Evolutionary conservation across 495 filamentous ascomycete species (phyloP), one percentile per base, ranked within the genome.

Genomic region (Bathelium albidoporum): DNA sequence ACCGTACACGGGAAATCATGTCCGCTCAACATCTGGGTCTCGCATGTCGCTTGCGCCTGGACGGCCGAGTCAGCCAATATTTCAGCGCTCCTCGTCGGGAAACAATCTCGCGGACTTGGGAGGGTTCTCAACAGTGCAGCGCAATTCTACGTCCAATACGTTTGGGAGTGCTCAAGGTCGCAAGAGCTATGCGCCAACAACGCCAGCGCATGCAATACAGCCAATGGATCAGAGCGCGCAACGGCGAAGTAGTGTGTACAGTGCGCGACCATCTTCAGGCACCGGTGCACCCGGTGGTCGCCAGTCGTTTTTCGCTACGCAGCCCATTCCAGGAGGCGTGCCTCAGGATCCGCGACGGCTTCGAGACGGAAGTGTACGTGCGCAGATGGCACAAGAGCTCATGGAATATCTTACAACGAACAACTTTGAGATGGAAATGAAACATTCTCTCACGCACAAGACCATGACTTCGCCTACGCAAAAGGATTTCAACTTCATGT

Each of bases 391-490:
- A 9, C 89, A 94, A 66, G 90, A 99, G 72, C 77, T 99, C 18
- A 74, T 95, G 65, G 95, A 99, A 59, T 99, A 95, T 69, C 78
- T 97, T 64, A 84, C 90, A 4, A 83, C 89, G 32, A 85, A 94
- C 70, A 93, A 94, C 65, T 99, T 97, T 69, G 94, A 99, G 77
- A 85, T 97, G 82, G 91, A 95, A 65, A 96, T 94, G 88, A 95
- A 95, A 71, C 87, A 97, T 73, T 86, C 86, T 32, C 79, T 99
- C 32, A 86, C 88, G 2, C 86, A 90, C 59, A 96, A 96, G 65
- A 88, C 89, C 20, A 83, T 94, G 69, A 90, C 87, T 59, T 91
- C 87, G 41, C 95, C 94, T n/a, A 97, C 92, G 2, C 91, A 96
- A 69, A 99, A 97, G 71, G 94, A 99, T 73, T 99, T 97, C 76